Conservation (phyloP, 768 basidiomycete species). For the Xerocomus spinulosus region DNA sequence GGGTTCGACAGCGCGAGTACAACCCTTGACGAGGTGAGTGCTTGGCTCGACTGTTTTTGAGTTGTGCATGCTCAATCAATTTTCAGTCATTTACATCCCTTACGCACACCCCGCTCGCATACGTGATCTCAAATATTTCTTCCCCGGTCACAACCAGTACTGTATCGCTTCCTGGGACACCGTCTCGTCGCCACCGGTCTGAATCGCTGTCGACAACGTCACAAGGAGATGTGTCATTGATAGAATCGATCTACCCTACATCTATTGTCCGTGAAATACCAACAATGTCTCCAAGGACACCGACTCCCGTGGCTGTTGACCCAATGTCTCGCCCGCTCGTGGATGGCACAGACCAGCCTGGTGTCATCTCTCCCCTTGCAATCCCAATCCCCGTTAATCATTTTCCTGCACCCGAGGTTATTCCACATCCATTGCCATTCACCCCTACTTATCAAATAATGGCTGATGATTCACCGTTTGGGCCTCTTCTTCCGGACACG, state of each 20-base stretch:
- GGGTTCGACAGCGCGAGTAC: conserved; percentile 19
- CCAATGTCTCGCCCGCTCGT: background rate
- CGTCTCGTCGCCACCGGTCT: conserved; percentile 13
- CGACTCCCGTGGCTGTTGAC: background rate
- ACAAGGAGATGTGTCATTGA: background rate
- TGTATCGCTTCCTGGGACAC: conserved; percentile 14
- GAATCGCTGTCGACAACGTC: conserved; percentile 17
- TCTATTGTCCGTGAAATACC: conserved; percentile 2
- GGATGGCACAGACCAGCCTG: background rate
- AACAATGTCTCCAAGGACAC: background rate
- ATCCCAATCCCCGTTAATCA: conserved; percentile 2
- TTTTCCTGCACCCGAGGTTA: background rate
- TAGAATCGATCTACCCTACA: background rate
- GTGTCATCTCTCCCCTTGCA: conserved; percentile 6
- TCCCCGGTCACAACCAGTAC: conserved; percentile 20
- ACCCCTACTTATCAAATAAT: conserved; percentile 15
- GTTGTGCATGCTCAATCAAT: background rate
- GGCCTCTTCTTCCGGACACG: conserved; percentile 28
- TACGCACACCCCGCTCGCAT: conserved; percentile 44
- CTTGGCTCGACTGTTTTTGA: background rate
- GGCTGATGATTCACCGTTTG: conserved; percentile 28
- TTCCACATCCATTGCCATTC: conserved; percentile 9
- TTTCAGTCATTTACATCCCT: conserved; percentile 42
- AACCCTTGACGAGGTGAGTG: conserved; percentile 47
- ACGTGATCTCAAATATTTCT: conserved; percentile 41